Evolutionary conservation across 225 moss, liverwort and hornwort species (phyloP).

Genomic region (Sphagnum tenellum): DNA sequence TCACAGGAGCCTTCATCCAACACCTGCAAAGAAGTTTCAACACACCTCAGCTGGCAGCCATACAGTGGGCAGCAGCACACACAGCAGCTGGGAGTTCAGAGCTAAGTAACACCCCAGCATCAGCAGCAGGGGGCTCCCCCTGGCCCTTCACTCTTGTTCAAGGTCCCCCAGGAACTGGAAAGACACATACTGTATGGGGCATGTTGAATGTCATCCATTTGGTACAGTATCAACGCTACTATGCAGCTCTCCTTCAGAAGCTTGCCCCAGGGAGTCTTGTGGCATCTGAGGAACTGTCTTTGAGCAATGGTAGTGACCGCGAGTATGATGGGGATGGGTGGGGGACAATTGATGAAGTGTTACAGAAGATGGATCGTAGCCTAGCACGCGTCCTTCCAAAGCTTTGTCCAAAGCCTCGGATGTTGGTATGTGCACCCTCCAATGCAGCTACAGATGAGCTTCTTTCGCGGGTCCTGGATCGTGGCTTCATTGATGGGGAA

Average conservation of each 20-base stretch:
- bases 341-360: conserved; percentile 90
- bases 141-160: conserved; percentile 99
- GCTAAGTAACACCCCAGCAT: conserved; percentile 20
- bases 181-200: conserved; percentile 99
- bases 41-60: conserved; percentile 91
- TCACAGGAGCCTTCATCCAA: conserved; percentile 81
- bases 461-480: conserved; percentile 88
- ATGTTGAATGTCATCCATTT: conserved; percentile 98
- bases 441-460: conserved; percentile 99
- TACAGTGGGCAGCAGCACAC: conserved; percentile 99
- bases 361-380: conserved; percentile 93
- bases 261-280: conserved; percentile 85
- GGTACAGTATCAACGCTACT: conserved; percentile 99
- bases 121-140: conserved; percentile 58
- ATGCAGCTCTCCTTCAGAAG: conserved; percentile 89
- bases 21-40: conserved; percentile 84
- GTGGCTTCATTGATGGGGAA: conserved; percentile 98
- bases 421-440: conserved; percentile 98
- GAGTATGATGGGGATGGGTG: conserved; percentile 59
- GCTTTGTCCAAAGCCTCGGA: conserved; percentile 95
- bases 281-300: conserved; percentile 52
- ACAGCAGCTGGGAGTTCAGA: conserved; percentile 81
- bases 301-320: conserved; percentile 44
- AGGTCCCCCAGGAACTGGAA: conserved; percentile 98
- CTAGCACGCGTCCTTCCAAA: conserved; percentile 90